Evolutionary conservation across 2,329 filamentous ascomycete species (phyloP).

Genomic region (Teratosphaeria zuluensis): DNA sequence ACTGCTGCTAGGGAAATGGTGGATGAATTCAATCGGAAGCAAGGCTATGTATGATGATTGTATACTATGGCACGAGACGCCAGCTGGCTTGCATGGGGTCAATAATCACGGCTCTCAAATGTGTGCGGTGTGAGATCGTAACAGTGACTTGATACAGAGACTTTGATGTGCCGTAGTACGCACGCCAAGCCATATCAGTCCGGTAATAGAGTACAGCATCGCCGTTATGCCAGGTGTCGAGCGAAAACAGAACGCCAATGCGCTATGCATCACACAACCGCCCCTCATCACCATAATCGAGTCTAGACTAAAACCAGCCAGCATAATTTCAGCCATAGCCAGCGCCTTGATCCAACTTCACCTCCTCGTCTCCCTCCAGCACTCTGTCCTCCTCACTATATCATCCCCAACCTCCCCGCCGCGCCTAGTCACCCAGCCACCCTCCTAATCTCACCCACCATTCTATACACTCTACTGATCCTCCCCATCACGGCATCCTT

Average conservation of each 20-base stretch:
- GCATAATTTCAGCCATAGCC: background rate
- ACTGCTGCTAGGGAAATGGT: slow-evolving; percentile 33
- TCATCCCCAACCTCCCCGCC: slow-evolving; percentile 1
- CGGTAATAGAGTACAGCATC: no score
- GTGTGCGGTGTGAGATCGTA: no score
- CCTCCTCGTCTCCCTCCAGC: background rate
- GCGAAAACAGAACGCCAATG: background rate
- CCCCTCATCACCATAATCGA: background rate
- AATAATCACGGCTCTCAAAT: no score
- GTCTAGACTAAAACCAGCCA: background rate
- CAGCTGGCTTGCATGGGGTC: no score
- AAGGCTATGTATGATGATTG: slow-evolving; percentile 8
- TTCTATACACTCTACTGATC: slow-evolving; percentile 19
- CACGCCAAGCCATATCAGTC: no score
- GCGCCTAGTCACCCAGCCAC: slow-evolving; percentile 7
- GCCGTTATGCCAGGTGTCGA: no score
- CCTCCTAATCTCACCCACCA: slow-evolving; percentile 18
- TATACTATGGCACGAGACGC: no score
- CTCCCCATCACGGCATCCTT: slow-evolving; percentile 35
- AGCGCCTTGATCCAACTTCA: background rate
- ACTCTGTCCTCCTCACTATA: background rate
- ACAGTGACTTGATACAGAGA: no score
- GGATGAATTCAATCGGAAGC: slow-evolving; percentile 30
- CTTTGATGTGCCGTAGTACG: no score
- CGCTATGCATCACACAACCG: background rate